Base-by-base conservation (phyloP, 208 protist species). In the Crithidia mellificae region DNA sequence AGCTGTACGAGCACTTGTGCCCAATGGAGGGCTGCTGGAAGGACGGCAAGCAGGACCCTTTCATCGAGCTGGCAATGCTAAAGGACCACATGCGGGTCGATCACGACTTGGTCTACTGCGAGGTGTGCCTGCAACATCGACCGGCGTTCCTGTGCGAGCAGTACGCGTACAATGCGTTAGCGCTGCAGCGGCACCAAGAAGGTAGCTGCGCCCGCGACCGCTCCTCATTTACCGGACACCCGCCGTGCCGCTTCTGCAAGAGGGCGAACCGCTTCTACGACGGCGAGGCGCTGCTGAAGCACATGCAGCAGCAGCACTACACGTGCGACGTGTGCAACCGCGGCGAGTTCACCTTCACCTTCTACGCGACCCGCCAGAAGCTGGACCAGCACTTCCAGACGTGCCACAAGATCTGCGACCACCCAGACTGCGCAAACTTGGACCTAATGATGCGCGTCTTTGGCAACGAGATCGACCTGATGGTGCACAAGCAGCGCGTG, bases 241-340 rank as follows among this genome's bases (percentile, higher is more conserved):
- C 90, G 11, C 74, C 59, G n/a, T 97, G 92, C 66, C 72, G 67
- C 38, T 97, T 97, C 68, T 97, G 92, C 66, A 68, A 74, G 29
- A 20, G 43, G 29, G 19, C 53, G 0, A 64, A 61, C 8, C 68
- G 55, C 29, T 93, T 94, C 66, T 95, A 95, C 63, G 87, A 95
- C 59, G 85, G 86, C 27, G 92, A 94, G 67, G 67, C 83, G 34
- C 66, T 97, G 41, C 66, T 95, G 8, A 85, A 88, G 68, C 92
- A 97, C 76, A 97, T 97, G 92, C 81, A 81, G 57, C 62, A 88
- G n/a, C 63, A 83, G 22, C 92, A 97, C 86, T 93, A 94, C 67
- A 87, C 90, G 0, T 97, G 92, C 66, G 89, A 97, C 62, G 43
- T 95, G n/a, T 97, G 92, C 78, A 93, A 92, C 63, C 79, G 83